Evolutionary conservation across 495 filamentous ascomycete genomes (phyloP), one percentile per base, ranked within the genome.

Genomic region (Halenospora varia): DNA sequence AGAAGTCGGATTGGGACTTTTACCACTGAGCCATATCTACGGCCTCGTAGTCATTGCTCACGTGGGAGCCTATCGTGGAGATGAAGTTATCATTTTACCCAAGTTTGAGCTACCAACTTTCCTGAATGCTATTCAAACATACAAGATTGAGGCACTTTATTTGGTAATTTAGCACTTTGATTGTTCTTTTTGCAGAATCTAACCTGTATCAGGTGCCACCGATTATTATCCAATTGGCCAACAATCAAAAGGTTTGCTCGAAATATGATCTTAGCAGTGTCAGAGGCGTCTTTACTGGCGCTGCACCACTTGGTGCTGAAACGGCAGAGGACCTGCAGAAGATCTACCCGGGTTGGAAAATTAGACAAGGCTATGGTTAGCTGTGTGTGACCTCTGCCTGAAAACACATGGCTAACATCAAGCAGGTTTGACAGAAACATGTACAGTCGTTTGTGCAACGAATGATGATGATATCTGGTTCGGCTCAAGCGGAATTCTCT

Each of bases 11-110:
- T 74, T 96, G 2, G 90, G 89, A 3, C 77, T 96, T 10, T 75
- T 96, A 2, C 92, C 92, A 0, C 81, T 92, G 58, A 89, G 84
- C 56, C 92, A 96, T 68, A 96, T 96, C 58, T 96, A 96, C 66
- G 82, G 82, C 2, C 72, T 96, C 25, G 85, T 94, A 10, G 87
- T 93, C 1, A 84, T 91, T 29, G 85, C 80, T 46, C 89, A 90
- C 63, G 73, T 77, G 0, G 79, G 77, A 10, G 71, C 82, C 3
- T 95, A 87, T 62, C 82, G 89, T 41, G 92, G 92, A 17, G 90
- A 96, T 57, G 81, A 85, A 50, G 74, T 86, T 2, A 81, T 96
- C 59, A 78, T 92, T n/a, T 76, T 96, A 41, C 92, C 92, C 17
- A 91, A 87, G 62, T 96, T 95, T 60, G 91, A 96, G 51, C 72